Evolutionary conservation across 805 yeast genomes (phyloP).

Genomic region (Ogataea zsoltii): DNA sequence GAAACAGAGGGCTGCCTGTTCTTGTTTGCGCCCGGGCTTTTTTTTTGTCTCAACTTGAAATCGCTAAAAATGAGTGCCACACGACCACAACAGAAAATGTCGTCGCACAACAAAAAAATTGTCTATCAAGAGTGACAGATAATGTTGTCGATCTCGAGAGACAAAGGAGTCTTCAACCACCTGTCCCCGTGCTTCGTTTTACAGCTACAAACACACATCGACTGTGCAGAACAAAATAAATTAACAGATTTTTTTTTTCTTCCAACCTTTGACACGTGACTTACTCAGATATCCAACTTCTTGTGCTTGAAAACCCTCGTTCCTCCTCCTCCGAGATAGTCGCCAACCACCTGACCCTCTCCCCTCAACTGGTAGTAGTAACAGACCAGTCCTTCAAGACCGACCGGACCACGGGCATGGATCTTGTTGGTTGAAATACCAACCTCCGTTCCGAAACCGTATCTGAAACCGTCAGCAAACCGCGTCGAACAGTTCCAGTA

Average conservation of each 20-base stretch:
- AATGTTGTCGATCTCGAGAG: too few relatives aligned
- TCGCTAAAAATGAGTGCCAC: neutral
- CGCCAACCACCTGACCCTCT: slow-evolving; percentile 88
- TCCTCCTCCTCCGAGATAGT: slow-evolving; percentile 94
- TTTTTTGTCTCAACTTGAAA: neutral
- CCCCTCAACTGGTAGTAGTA: slow-evolving; percentile 95
- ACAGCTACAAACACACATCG: too few relatives aligned
- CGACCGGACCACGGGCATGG: slow-evolving; percentile 99
- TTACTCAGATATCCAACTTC: slow-evolving; percentile 47
- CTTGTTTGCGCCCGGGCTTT: neutral
- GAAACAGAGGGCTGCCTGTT: neutral
- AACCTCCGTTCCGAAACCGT: slow-evolving; percentile 98
- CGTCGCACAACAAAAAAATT: neutral
- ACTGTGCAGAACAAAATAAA: too few relatives aligned
- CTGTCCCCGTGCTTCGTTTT: too few relatives aligned
- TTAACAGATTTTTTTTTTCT: too few relatives aligned
- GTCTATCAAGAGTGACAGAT: too few relatives aligned
- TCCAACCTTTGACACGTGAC: too few relatives aligned
- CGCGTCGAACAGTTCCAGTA: slow-evolving; percentile 98
- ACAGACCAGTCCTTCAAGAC: slow-evolving; percentile 93
- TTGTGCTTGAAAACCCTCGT: slow-evolving; percentile 72
- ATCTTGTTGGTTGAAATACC: slow-evolving; percentile 96
- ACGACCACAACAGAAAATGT: too few relatives aligned
- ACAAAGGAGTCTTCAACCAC: too few relatives aligned
- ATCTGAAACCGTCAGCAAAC: slow-evolving; percentile 97